phyloP scores from a whole-genome alignment of 2,329 filamentous ascomycete species.

The Botrytis cinerea region DNA sequence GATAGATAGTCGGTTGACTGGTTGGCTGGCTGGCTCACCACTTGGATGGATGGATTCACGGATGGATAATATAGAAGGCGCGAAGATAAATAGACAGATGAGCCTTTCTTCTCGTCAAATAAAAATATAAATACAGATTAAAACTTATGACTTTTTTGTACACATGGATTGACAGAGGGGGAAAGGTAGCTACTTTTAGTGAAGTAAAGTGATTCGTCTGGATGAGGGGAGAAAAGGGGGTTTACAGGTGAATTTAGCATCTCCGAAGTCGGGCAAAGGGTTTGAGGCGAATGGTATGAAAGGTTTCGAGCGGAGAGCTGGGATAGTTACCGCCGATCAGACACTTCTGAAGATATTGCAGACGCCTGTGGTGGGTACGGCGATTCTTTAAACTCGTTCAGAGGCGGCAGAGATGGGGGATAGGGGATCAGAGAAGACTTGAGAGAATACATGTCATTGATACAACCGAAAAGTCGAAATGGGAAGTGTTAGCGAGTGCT shows the following conservation, averaged over 20 bases:
- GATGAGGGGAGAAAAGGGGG: fast-evolving
- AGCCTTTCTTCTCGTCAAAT: neutral
- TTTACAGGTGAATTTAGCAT: neutral
- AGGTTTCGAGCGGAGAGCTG: neutral
- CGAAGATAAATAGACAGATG: neutral
- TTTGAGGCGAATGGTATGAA: neutral
- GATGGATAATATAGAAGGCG: slow-evolving; percentile 10
- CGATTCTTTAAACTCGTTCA: too few species aligned
- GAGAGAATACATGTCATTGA: too few species aligned
- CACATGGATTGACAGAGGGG: neutral
- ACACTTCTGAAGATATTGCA: too few species aligned
- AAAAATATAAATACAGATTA: neutral
- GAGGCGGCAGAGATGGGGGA: neutral
- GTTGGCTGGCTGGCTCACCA: neutral
- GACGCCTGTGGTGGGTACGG: too few species aligned
- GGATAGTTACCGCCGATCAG: neutral
- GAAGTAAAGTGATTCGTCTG: neutral
- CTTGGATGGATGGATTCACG: neutral
- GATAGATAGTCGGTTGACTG: slow-evolving; percentile 3
- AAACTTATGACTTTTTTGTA: neutral
- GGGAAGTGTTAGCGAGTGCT: neutral
- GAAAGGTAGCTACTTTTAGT: neutral
- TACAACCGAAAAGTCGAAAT: too few species aligned
- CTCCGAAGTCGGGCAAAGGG: neutral
- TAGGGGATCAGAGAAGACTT: neutral